Base-by-base conservation (phyloP, 345 rosid genomes). In the Erodium maritimum region DNA sequence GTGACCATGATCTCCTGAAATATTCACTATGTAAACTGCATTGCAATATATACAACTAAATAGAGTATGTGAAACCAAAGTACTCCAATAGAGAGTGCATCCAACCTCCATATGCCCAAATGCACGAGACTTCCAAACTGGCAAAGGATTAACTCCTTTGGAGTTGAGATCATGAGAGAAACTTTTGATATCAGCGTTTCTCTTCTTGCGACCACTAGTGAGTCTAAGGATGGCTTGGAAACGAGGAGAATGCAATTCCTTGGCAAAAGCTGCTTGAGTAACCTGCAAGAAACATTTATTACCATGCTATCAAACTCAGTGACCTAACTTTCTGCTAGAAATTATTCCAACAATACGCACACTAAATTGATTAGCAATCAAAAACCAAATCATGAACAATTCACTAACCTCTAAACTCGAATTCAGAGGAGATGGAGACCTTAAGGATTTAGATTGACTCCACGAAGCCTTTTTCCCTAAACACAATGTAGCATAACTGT, bases 101-200 rank as follows among this genome's bases (percentile, higher is more conserved):
- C 33, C 20, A 52, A 88, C 96, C 90, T 89, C 99, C 91, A 93
- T 79, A 67, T 85, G 97, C 9, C 90, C 96, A 13, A 81, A 69
- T 19, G 91, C 97, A 29, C 95, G 85, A 54, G 97, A 82, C 70
- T 78, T 89, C 91, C 89, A 78, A 50, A 89, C 77, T 0, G 97
- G 97, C 64, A 89, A 93, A 60, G 97, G 91, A 45, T 87, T 66
- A 1, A 93, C 99, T 19, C 99, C 99, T 79, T 87, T 93, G 24
- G 99, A 93, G 71, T 89, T 93, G 52, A 93, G 97, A 71, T 93
- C 96, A 24, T 89, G 97, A 65, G 99, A 93, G 80, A 89, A 93
- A 76, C 99, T 89, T 76, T 93, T 89, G 61, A 89, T 79, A n/a
- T 89, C 95, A 45, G 86, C 83, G 48, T 82, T 75, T 73, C 72